Conservation (phyloP, 805 yeast species). For the Teunomyces barrocoloradensis region DNA sequence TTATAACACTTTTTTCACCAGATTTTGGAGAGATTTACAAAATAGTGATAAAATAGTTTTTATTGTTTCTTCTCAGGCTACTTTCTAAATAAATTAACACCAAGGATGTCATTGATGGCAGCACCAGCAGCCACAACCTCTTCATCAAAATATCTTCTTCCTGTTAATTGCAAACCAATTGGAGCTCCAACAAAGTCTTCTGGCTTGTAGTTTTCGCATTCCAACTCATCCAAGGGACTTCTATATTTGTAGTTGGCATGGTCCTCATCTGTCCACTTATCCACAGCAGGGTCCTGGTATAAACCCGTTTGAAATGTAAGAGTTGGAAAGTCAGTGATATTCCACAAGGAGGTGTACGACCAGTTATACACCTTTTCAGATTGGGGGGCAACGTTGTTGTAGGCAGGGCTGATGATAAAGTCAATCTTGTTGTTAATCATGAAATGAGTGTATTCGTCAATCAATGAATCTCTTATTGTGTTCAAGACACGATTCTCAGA, state of each 20-base stretch:
- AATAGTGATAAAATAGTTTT: neutral
- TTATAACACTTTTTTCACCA: neutral
- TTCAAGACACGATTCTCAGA: conserved; percentile 57
- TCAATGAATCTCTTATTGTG: conserved; percentile 53
- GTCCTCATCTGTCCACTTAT: conserved; percentile 42
- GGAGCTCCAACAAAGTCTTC: conserved; percentile 52
- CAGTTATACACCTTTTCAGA: conserved; percentile 65
- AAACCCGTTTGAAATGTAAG: conserved; percentile 63
- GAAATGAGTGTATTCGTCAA: conserved; percentile 54
- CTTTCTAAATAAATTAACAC: conserved; percentile 24
- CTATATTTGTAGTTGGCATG: conserved; percentile 35
- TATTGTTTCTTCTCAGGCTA: conserved; percentile 5
- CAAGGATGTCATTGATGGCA: conserved; percentile 36
- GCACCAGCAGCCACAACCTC: conserved; percentile 52
- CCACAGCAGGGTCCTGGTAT: conserved; percentile 53
- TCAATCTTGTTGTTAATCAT: conserved; percentile 58
- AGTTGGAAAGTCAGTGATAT: conserved; percentile 68
- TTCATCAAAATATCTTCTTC: conserved; percentile 56
- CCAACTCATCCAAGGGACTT: conserved; percentile 47
- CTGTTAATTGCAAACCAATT: conserved; percentile 51
- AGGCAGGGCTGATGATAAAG: conserved; percentile 64
- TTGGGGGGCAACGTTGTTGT: conserved; percentile 69
- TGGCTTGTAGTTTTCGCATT: conserved; percentile 46
- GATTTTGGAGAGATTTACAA: neutral
- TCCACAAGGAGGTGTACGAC: conserved; percentile 79